Percentiles rank a stretch among this genome's conserved stretches.
These are phyloP conservation scores for Amphibolis antarctica DNA, from an alignment of 106 monocot species.

Conservation along the genomic window DNA sequence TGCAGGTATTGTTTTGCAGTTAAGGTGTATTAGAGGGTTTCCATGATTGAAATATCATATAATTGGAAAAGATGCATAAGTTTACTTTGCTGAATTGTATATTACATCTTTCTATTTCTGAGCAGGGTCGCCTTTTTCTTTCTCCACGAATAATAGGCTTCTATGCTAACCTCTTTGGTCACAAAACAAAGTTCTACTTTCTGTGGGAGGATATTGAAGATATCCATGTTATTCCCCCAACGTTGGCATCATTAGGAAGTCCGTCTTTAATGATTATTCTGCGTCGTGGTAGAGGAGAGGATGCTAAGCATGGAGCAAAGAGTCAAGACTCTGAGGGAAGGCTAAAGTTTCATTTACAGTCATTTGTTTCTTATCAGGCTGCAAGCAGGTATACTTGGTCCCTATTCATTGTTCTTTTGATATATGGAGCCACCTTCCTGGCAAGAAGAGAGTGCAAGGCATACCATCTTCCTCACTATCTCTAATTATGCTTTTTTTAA, in stretches of 20 bases:
- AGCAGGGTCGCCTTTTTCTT: slow-evolving; percentile 80
- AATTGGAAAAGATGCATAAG: neutral
- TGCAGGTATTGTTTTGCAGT: slow-evolving; percentile 44
- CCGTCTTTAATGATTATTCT: slow-evolving; percentile 73
- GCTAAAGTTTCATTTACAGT: slow-evolving; percentile 69
- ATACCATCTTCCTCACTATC: too few species aligned
- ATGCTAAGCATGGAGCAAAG: slow-evolving; percentile 80
- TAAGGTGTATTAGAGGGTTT: neutral
- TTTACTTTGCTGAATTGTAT: neutral
- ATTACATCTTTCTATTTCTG: neutral
- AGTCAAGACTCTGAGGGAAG: slow-evolving; percentile 47
- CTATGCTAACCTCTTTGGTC: slow-evolving; percentile 71
- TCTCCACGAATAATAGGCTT: slow-evolving; percentile 84
- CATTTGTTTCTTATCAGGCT: slow-evolving; percentile 69
- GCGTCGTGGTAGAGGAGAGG: slow-evolving; percentile 50
- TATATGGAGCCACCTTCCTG: too few species aligned
- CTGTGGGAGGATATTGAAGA: slow-evolving; percentile 89
- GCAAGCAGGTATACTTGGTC: slow-evolving; percentile 43
- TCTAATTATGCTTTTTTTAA: too few species aligned
- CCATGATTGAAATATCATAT: neutral
- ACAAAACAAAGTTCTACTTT: slow-evolving; percentile 83
- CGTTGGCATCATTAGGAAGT: slow-evolving; percentile 56
- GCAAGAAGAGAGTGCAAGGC: too few species aligned
- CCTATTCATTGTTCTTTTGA: too few species aligned
- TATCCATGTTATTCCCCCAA: slow-evolving; percentile 61